These are phyloP conservation scores for Sungouiella blattae DNA, from an alignment of 805 yeast genomes.

Conservation along the genomic window DNA sequence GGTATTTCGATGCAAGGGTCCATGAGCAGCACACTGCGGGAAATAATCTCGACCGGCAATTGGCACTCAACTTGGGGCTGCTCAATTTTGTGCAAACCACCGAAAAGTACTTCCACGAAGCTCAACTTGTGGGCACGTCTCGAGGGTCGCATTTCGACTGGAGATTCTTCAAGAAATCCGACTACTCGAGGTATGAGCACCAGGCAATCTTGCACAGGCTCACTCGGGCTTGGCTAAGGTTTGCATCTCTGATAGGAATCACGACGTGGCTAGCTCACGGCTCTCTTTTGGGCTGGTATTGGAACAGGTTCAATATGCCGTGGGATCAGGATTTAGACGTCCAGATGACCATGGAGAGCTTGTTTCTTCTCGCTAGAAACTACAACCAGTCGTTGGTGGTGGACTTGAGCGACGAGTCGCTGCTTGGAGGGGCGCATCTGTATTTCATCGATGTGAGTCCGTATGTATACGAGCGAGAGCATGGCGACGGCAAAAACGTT, in stretches of 20 bases:
- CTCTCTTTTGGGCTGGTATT: constrained; percentile 57
- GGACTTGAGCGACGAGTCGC: constrained; percentile 21
- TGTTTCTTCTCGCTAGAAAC: constrained; percentile 43
- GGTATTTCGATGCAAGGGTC: not conserved
- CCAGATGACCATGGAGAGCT: constrained; percentile 51
- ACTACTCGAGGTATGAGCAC: constrained; percentile 1
- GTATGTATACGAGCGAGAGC: constrained; percentile 8
- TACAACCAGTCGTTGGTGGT: constrained; percentile 36
- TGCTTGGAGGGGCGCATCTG: constrained; percentile 19
- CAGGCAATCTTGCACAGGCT: constrained; percentile 39
- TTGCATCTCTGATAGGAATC: constrained; percentile 43
- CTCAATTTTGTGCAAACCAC: not conserved
- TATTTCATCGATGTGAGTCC: constrained; percentile 14
- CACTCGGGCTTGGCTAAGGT: constrained; percentile 50
- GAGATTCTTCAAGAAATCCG: constrained; percentile 16
- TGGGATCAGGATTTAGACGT: constrained; percentile 71
- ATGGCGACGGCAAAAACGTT: constrained; percentile 20
- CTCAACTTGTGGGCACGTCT: constrained; percentile 3
- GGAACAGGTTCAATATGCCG: constrained; percentile 60
- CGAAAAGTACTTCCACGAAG: constrained; percentile 14
- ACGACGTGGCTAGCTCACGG: constrained; percentile 68
- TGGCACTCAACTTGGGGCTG: not conserved
- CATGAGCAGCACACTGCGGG: not conserved
- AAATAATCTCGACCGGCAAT: not conserved
- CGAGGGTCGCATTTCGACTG: constrained; percentile 17